Evolutionary conservation across 2,329 filamentous ascomycete genomes (phyloP).

Genomic region (Fusarium secorum): DNA sequence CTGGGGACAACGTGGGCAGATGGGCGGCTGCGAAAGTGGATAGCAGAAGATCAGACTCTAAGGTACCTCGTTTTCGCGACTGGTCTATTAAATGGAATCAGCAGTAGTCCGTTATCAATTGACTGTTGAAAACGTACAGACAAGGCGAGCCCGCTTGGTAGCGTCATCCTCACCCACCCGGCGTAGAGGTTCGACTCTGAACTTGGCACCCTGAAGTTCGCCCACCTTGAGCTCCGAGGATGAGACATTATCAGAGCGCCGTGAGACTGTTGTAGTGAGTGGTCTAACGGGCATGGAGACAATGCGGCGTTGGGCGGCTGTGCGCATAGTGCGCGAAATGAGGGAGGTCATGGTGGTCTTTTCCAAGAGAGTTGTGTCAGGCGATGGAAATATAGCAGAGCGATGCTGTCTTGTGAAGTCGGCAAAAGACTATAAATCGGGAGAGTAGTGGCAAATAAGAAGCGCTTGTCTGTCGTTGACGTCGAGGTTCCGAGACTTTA

Average conservation of each 20-base stretch:
- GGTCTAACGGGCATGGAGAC: constrained; percentile 29
- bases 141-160: constrained; percentile 88
- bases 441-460: constrained; percentile 7
- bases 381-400: not conserved
- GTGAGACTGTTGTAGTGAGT: constrained; percentile 34
- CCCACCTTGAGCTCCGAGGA: constrained; percentile 75
- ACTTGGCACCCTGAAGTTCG: constrained; percentile 85
- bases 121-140: constrained; percentile 57
- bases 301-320: constrained; percentile 29
- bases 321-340: constrained; percentile 34
- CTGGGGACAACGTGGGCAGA: constrained; percentile 74
- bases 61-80: constrained; percentile 92
- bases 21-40: constrained; percentile 90
- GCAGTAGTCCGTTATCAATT: not conserved
- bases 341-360: constrained; percentile 31
- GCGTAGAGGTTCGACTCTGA: constrained; percentile 89
- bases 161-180: constrained; percentile 81
- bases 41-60: constrained; percentile 94
- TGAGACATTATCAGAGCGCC: constrained; percentile 28
- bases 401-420: not conserved
- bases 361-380: not conserved
- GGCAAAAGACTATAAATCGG: not conserved
- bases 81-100: constrained; percentile 66
- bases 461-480: constrained; percentile 23
- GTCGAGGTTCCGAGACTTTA: constrained; percentile 26